A percentile compares a stretch with the other conserved stretches of the same genome.
Evolutionary conservation across 352 stramenopile genomes (phyloP).

Genomic region (Globisporangium irregulare): DNA sequence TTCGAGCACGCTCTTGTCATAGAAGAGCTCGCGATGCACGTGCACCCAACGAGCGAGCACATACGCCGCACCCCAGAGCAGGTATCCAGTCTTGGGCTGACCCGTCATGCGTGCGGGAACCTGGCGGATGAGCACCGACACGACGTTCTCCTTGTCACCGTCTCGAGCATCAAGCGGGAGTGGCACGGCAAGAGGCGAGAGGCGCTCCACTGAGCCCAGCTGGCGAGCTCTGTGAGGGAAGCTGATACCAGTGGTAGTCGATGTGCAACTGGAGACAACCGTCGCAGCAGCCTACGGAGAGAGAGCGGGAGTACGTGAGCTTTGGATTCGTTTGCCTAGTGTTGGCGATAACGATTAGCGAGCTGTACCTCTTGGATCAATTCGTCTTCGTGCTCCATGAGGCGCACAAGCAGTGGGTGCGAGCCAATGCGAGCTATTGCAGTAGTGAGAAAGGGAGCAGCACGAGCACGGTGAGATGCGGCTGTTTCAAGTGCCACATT

Average conservation of each 20-base stretch:
- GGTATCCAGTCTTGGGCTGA: slow-evolving; percentile 82
- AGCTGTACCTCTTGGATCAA: slow-evolving; percentile 61
- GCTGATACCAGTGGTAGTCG: slow-evolving; percentile 57
- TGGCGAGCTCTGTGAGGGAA: slow-evolving; percentile 67
- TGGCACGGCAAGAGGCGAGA: slow-evolving; percentile 48
- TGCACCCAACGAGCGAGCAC: slow-evolving; percentile 83
- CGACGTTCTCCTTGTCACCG: slow-evolving; percentile 21
- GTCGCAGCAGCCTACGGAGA: slow-evolving; percentile 47
- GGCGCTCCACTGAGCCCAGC: slow-evolving; percentile 50
- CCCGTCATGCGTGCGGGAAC: slow-evolving; percentile 82
- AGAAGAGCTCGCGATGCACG: slow-evolving; percentile 69
- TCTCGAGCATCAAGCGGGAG: slow-evolving; percentile 68
- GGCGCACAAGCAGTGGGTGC: slow-evolving; percentile 59
- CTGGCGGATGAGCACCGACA: slow-evolving; percentile 74
- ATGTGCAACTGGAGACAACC: slow-evolving; percentile 64
- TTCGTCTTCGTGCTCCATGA: slow-evolving; percentile 80
- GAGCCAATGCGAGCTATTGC: slow-evolving; percentile 53
- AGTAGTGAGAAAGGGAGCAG: background rate
- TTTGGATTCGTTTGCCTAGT: background rate
- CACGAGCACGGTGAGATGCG: background rate
- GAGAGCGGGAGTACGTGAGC: background rate
- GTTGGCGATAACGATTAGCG: background rate
- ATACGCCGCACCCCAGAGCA: slow-evolving; percentile 80
- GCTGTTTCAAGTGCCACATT: background rate
- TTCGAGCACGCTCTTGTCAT: slow-evolving; percentile 70